phyloP scores from a whole-genome alignment of 768 basidiomycete species.

The Podaxis sp. region DNA sequence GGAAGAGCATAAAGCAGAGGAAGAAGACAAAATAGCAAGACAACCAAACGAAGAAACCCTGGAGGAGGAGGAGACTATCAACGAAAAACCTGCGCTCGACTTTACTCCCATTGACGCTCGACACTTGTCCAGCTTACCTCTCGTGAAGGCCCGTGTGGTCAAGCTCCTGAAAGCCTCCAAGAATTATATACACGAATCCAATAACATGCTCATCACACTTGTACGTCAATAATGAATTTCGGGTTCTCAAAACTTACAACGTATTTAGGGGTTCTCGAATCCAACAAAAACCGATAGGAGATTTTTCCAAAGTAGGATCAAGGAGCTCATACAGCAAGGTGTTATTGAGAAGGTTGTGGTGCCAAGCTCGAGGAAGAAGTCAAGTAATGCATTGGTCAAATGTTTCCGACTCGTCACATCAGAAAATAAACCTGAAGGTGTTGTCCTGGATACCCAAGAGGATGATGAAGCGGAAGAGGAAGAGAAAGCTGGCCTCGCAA shows the following conservation, averaged over 20 bases:
- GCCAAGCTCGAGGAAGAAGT: constrained; percentile 53
- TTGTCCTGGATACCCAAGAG: constrained; percentile 40
- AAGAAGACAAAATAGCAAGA: constrained; percentile 25
- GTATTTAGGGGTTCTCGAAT: constrained; percentile 65
- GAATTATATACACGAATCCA: constrained; percentile 68
- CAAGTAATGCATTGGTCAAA: constrained; percentile 47
- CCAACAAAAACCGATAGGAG: constrained; percentile 79
- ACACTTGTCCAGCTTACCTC: constrained; percentile 71
- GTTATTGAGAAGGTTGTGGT: constrained; percentile 75
- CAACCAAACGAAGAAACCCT: constrained; percentile 31
- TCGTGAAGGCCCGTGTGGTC: constrained; percentile 70
- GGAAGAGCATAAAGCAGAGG: constrained; percentile 59
- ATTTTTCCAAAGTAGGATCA: constrained; percentile 74
- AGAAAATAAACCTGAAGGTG: constrained; percentile 38
- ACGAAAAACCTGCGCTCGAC: constrained; percentile 32
- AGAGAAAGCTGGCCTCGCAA: constrained; percentile 34
- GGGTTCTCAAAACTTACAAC: background rate
- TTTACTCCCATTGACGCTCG: constrained; percentile 79
- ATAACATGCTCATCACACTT: constrained; percentile 75
- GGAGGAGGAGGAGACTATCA: constrained; percentile 30
- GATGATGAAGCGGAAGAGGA: constrained; percentile 31
- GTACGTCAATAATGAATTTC: constrained; percentile 40
- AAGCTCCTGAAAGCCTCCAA: constrained; percentile 71
- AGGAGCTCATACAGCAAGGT: constrained; percentile 71
- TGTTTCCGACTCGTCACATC: constrained; percentile 65